phyloP scores from a whole-genome alignment of 108 stramenopile genomes.

The Cyclotella atomus region DNA sequence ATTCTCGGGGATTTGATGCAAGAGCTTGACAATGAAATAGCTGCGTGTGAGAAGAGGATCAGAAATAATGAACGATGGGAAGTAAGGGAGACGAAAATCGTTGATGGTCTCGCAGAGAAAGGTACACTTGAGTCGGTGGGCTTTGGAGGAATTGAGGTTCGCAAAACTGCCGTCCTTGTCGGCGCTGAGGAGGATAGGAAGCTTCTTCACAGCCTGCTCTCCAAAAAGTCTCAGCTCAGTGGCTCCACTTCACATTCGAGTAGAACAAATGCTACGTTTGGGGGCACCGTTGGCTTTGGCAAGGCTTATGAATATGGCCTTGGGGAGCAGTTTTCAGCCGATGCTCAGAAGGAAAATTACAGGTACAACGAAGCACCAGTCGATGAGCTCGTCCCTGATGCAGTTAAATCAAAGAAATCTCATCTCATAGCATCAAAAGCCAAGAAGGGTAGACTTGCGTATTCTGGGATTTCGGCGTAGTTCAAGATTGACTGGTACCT shows the following conservation, averaged over 20 bases:
- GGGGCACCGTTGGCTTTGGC: slow-evolving; percentile 46
- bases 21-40: slow-evolving; percentile 45
- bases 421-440: background rate
- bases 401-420: slow-evolving; percentile 11
- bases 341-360: slow-evolving; percentile 34
- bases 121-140: slow-evolving; percentile 45
- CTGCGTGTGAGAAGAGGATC: slow-evolving; percentile 37
- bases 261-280: background rate
- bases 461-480: slow-evolving; percentile 24
- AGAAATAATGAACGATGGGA: slow-evolving; percentile 53
- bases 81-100: slow-evolving; percentile 29
- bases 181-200: slow-evolving; percentile 52
- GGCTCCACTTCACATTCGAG: slow-evolving; percentile 20
- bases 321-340: slow-evolving; percentile 12
- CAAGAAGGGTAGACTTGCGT: slow-evolving; percentile 14
- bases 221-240: slow-evolving; percentile 40
- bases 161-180: slow-evolving; percentile 38
- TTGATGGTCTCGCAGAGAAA: slow-evolving; percentile 41
- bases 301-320: slow-evolving; percentile 29
- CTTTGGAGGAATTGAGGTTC: slow-evolving; percentile 49
- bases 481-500: no score
- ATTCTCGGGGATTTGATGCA: slow-evolving; percentile 53
- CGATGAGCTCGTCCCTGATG: slow-evolving; percentile 28
- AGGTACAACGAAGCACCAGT: slow-evolving; percentile 33
- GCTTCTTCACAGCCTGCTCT: slow-evolving; percentile 33